Conservation (phyloP, 257 asterid species). For the Capsicum baccatum region DNA sequence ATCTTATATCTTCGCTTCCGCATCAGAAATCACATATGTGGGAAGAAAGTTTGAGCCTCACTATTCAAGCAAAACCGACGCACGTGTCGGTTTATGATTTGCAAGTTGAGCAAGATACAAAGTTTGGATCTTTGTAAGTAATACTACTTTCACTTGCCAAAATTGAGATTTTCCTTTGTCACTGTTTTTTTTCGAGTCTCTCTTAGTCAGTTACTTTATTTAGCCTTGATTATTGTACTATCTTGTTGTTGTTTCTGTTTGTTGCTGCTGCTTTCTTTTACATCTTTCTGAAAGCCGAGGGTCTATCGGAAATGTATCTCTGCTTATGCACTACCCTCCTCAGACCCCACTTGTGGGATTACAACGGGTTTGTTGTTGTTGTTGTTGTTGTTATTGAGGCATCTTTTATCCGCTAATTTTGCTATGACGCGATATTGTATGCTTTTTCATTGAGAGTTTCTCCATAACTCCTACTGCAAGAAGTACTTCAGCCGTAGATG, state of each 20-base stretch:
- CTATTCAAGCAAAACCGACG: slow-evolving; percentile 67
- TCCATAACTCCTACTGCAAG: background rate
- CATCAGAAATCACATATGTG: slow-evolving; percentile 79
- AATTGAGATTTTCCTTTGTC: background rate
- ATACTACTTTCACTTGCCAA: background rate
- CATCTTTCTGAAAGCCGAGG: background rate
- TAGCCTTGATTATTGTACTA: background rate
- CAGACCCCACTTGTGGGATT: background rate
- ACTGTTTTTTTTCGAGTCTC: background rate
- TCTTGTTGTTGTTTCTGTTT: background rate
- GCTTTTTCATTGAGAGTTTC: background rate
- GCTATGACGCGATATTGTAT: background rate
- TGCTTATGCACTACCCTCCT: background rate
- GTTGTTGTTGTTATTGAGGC: background rate
- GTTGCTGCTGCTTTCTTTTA: background rate
- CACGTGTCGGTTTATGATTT: slow-evolving; percentile 93
- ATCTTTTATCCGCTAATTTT: background rate
- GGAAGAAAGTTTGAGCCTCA: slow-evolving; percentile 80
- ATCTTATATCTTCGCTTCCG: slow-evolving; percentile 92
- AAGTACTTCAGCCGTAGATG: background rate
- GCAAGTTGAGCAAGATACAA: slow-evolving; percentile 88
- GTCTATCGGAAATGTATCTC: background rate
- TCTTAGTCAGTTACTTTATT: background rate
- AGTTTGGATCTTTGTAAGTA: slow-evolving; percentile 83
- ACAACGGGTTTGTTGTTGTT: background rate